Conservation (phyloP, 2,329 filamentous ascomycete genomes). For the Colletotrichum simmondsii region DNA sequence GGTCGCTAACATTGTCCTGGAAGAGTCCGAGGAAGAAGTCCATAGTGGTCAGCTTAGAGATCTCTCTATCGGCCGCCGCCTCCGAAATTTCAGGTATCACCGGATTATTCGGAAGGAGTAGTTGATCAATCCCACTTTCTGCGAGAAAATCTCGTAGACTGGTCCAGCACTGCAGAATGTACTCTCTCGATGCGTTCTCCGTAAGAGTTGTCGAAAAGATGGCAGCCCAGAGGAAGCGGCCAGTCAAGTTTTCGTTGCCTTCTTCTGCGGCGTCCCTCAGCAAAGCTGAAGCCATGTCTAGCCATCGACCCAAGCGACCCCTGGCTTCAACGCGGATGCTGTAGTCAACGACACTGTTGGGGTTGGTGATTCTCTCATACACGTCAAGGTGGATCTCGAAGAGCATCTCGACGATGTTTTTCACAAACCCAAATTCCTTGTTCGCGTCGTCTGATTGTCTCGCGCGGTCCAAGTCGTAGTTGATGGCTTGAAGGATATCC, state of each 20-base stretch:
- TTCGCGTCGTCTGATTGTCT: background rate
- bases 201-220: slow-evolving; percentile 64
- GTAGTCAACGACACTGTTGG: slow-evolving; percentile 64
- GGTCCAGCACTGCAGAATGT: slow-evolving; percentile 68
- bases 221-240: slow-evolving; percentile 69
- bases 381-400: slow-evolving; percentile 72
- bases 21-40: slow-evolving; percentile 96
- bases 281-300: slow-evolving; percentile 59
- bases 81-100: slow-evolving; percentile 89
- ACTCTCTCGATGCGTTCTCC: slow-evolving; percentile 65
- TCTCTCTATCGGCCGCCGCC: slow-evolving; percentile 87
- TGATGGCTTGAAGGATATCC: slow-evolving; percentile 59
- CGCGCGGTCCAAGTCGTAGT: slow-evolving; percentile 50
- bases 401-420: slow-evolving; percentile 64
- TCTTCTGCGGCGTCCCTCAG: slow-evolving; percentile 49
- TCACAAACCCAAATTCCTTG: slow-evolving; percentile 11
- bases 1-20: slow-evolving; percentile 82
- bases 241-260: slow-evolving; percentile 51
- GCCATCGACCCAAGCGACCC: slow-evolving; percentile 62
- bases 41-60: slow-evolving; percentile 93
- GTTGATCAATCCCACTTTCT: slow-evolving; percentile 52
- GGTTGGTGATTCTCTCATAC: slow-evolving; percentile 68
- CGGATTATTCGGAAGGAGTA: slow-evolving; percentile 83
- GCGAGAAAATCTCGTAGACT: slow-evolving; percentile 64
- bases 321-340: slow-evolving; percentile 60